phyloP scores from a whole-genome alignment of 176 grass and related monocot genomes.

The Triticum timopheevii region DNA sequence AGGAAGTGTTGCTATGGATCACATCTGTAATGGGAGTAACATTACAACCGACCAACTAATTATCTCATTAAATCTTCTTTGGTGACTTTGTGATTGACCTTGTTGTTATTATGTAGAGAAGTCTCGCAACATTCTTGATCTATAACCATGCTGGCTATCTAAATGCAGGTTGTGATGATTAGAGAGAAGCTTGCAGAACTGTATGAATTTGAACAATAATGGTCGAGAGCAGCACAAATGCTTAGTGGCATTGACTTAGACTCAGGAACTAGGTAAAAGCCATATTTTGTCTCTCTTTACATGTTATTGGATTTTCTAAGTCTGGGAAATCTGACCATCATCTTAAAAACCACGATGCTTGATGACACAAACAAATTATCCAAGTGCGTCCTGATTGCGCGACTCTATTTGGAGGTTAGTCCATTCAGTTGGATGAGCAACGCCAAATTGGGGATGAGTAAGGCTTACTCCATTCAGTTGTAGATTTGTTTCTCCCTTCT shows the following conservation, averaged over 20 bases:
- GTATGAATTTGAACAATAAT: no score
- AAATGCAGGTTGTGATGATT: conserved; percentile 76
- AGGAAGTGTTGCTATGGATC: conserved; percentile 60
- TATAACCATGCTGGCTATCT: conserved; percentile 4
- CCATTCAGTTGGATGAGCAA: no score
- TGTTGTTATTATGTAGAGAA: background rate
- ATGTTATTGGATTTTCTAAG: background rate
- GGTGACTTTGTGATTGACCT: background rate
- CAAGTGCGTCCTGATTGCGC: conserved; percentile 70
- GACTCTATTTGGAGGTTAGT: conserved; percentile 51
- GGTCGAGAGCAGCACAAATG: no score
- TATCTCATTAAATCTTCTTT: background rate
- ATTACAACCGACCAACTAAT: no score
- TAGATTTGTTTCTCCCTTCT: no score
- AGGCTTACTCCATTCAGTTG: conserved; percentile 16
- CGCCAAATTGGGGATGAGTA: conserved; percentile 97
- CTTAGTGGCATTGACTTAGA: no score
- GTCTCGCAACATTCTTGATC: background rate
- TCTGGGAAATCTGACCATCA: background rate
- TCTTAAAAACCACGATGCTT: conserved; percentile 56
- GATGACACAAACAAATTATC: conserved; percentile 88
- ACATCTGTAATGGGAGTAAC: no score
- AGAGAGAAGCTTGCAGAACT: conserved; percentile 93
- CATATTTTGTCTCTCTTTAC: no score
- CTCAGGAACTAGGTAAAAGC: no score